phyloP scores from a whole-genome alignment of 306 rosid species.

The Quercus wislizeni region DNA sequence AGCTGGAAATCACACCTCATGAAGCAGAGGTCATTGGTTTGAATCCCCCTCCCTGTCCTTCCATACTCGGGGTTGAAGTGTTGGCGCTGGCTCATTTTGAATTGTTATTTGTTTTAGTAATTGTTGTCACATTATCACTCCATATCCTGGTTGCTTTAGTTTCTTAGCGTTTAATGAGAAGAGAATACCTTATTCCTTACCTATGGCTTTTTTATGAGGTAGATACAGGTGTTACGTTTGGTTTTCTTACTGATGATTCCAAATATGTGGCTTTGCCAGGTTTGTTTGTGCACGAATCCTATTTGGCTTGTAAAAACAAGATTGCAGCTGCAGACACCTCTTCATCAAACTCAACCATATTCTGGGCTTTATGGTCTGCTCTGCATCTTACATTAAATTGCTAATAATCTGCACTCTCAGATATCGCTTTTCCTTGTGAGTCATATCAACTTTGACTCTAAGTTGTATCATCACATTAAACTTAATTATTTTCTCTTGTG shows the following conservation, averaged over 20 bases:
- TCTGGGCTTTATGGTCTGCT: constrained; percentile 86
- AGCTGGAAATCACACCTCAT: no score
- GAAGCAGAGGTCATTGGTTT: no score
- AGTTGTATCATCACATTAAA: constrained; percentile 10
- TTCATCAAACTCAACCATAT: constrained; percentile 84
- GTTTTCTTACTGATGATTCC: constrained; percentile 13
- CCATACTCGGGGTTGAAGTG: neutral
- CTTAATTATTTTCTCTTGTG: neutral
- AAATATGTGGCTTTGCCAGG: constrained; percentile 48
- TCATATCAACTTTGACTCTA: constrained; percentile 21
- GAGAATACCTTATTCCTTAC: neutral
- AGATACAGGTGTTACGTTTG: neutral
- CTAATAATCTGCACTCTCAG: constrained; percentile 32
- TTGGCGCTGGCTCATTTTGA: neutral
- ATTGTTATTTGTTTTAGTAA: neutral
- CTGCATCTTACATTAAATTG: constrained; percentile 39
- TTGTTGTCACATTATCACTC: neutral
- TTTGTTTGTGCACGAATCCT: constrained; percentile 86
- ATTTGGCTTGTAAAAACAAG: constrained; percentile 96
- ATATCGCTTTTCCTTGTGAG: constrained; percentile 21
- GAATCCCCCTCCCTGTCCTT: neutral
- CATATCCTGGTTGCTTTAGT: neutral
- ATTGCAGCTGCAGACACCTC: constrained; percentile 96
- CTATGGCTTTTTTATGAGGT: neutral
- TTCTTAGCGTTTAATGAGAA: neutral